Percentiles rank a stretch among this genome's conserved stretches.
Evolutionary conservation across 441 rosid genomes (phyloP).

Genomic region (Dalechampia spathulata): DNA sequence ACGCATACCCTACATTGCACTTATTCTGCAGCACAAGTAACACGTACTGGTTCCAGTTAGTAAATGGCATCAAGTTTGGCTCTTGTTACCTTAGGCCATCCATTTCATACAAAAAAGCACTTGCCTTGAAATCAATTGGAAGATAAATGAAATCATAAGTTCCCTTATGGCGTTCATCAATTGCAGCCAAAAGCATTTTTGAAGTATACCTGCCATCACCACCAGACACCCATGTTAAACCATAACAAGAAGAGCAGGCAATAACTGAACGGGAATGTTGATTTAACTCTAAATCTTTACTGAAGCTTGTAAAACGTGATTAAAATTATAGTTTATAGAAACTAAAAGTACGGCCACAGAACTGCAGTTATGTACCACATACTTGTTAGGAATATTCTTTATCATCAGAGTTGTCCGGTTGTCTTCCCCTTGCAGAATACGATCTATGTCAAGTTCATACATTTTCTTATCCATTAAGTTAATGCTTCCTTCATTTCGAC

Average conservation of each 20-base stretch:
- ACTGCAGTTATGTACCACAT: conserved; percentile 17
- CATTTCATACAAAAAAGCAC: conserved; percentile 13
- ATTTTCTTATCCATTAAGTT: conserved; percentile 57
- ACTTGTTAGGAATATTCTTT: conserved; percentile 84
- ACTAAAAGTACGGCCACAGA: background rate
- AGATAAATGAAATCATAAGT: conserved; percentile 60
- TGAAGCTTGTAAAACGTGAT: background rate
- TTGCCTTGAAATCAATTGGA: conserved; percentile 72
- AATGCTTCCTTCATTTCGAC: conserved; percentile 48
- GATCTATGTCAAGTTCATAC: conserved; percentile 57
- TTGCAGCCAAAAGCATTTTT: conserved; percentile 68
- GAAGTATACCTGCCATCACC: conserved; percentile 52
- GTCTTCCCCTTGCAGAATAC: conserved; percentile 54
- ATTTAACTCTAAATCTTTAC: background rate
- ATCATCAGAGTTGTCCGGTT: conserved; percentile 66
- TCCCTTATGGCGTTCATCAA: conserved; percentile 57
- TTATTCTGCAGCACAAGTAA: conserved; percentile 48
- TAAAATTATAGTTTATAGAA: background rate
- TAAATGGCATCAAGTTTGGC: background rate
- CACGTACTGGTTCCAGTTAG: background rate
- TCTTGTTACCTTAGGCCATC: background rate
- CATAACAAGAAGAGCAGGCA: background rate
- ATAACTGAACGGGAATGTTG: background rate
- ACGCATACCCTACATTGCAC: conserved; percentile 79
- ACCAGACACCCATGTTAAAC: conserved; percentile 1